phyloP scores from a whole-genome alignment of 208 protist species.

The Acanthamoeba royreba region DNA sequence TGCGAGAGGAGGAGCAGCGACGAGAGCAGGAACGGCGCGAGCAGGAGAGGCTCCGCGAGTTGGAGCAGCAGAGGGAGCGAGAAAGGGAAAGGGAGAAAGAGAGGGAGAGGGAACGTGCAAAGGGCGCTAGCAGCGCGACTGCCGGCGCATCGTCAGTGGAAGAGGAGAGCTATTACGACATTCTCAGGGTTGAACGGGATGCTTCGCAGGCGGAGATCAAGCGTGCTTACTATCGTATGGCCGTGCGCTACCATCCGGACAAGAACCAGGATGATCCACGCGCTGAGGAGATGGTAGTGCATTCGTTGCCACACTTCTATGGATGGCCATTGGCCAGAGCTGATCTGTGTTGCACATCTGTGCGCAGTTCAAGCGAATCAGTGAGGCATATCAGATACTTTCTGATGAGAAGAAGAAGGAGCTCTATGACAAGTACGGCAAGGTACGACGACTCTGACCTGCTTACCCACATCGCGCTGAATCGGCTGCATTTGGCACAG shows the following conservation, averaged over 20 bases:
- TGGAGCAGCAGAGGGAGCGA: neutral
- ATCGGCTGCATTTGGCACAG: too few species aligned
- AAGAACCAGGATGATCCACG: conserved; percentile 54
- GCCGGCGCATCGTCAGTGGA: neutral
- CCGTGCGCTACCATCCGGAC: conserved; percentile 65
- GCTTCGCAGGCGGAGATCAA: conserved; percentile 60
- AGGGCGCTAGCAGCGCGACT: neutral
- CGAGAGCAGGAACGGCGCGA: neutral
- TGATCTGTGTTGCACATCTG: neutral
- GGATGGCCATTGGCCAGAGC: neutral
- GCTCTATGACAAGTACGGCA: conserved; percentile 65
- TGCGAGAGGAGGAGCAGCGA: neutral
- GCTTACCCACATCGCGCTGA: too few species aligned
- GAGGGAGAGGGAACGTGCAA: neutral
- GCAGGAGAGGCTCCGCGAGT: neutral
- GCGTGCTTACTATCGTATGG: conserved; percentile 67
- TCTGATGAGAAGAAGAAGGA: conserved; percentile 43
- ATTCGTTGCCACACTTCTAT: neutral
- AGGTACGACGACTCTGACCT: neutral
- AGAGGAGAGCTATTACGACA: conserved; percentile 37
- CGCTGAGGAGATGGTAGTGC: neutral
- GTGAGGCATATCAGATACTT: conserved; percentile 66
- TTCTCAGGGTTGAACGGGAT: conserved; percentile 49
- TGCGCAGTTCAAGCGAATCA: conserved; percentile 61
- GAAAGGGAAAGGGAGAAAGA: neutral